Conservation (phyloP, 2,329 filamentous ascomycete species). For the Hawksworthiomyces lignivorus region DNA sequence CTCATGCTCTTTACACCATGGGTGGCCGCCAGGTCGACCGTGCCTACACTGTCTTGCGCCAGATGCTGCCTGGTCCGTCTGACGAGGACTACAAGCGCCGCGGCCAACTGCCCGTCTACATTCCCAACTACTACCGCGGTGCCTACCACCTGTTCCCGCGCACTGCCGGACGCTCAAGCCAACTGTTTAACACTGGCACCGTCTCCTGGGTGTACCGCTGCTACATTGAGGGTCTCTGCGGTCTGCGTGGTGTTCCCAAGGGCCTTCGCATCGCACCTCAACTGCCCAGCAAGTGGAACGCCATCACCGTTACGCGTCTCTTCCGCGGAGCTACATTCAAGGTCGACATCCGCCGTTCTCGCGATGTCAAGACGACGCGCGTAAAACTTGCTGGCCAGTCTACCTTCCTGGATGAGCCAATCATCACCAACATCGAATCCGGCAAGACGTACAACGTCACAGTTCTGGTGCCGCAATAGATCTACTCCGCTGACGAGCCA, state of each 20-base stretch:
- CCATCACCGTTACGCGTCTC: slow-evolving; percentile 36
- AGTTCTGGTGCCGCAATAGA: slow-evolving; percentile 21
- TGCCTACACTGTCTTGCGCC: slow-evolving; percentile 41
- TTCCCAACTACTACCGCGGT: slow-evolving; percentile 52
- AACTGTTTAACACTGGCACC: slow-evolving; percentile 52
- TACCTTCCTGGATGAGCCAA: slow-evolving; percentile 28
- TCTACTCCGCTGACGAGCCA: too few species aligned
- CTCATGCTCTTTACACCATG: slow-evolving; percentile 44
- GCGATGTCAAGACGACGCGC: slow-evolving; percentile 30
- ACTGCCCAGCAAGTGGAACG: slow-evolving; percentile 41
- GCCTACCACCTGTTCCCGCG: slow-evolving; percentile 39
- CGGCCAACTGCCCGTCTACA: slow-evolving; percentile 49
- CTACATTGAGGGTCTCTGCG: slow-evolving; percentile 48
- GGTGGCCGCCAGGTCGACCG: slow-evolving; percentile 35
- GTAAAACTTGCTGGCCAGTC: slow-evolving; percentile 34
- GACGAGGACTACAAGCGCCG: slow-evolving; percentile 43
- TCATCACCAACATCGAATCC: slow-evolving; percentile 32
- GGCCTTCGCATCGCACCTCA: slow-evolving; percentile 42
- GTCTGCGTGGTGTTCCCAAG: slow-evolving; percentile 39
- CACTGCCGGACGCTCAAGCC: slow-evolving; percentile 47
- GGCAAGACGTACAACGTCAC: slow-evolving; percentile 38
- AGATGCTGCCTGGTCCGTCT: slow-evolving; percentile 46
- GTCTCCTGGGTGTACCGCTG: slow-evolving; percentile 49
- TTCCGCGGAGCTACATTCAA: slow-evolving; percentile 46
- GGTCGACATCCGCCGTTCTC: slow-evolving; percentile 33